phyloP scores from a whole-genome alignment of 2,329 filamentous ascomycete genomes.

The Arthroderma sp. region DNA sequence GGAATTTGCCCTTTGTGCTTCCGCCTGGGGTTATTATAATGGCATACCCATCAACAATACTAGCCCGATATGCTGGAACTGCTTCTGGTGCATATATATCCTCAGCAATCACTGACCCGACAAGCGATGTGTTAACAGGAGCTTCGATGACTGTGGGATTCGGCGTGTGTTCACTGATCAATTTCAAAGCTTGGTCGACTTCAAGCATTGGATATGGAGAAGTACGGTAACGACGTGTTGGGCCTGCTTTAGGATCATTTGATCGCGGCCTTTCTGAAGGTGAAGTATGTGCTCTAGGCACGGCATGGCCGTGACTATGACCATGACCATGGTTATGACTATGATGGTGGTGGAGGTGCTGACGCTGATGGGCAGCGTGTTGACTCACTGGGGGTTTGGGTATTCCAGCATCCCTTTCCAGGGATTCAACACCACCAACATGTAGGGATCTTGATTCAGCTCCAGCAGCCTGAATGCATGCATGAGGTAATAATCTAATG shows the following conservation, averaged over 20 bases:
- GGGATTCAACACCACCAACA: constrained; percentile 63
- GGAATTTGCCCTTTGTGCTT: constrained; percentile 64
- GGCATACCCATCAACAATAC: constrained; percentile 94
- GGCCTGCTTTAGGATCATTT: constrained; percentile 47
- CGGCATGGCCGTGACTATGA: constrained; percentile 49
- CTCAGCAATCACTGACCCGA: constrained; percentile 69
- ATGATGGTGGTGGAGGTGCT: constrained; percentile 23
- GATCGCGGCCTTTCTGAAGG: constrained; percentile 45
- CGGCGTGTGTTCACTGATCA: constrained; percentile 64
- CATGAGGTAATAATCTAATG: constrained; percentile 82
- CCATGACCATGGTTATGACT: constrained; percentile 42
- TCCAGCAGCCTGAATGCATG: constrained; percentile 79
- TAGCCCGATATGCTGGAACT: constrained; percentile 86
- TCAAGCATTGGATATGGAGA: constrained; percentile 89
- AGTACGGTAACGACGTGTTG: constrained; percentile 59
- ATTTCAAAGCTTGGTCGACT: constrained; percentile 63
- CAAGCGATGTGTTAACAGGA: constrained; percentile 51
- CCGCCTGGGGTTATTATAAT: constrained; percentile 52
- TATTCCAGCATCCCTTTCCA: constrained; percentile 72
- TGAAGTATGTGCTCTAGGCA: constrained; percentile 60
- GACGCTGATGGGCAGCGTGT: constrained; percentile 9
- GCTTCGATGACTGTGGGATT: constrained; percentile 42
- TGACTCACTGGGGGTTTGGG: constrained; percentile 9
- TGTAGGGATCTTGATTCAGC: constrained; percentile 70
- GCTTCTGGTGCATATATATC: constrained; percentile 68